phyloP scores from a whole-genome alignment of 2,329 filamentous ascomycete genomes.

The Saccharata proteae region DNA sequence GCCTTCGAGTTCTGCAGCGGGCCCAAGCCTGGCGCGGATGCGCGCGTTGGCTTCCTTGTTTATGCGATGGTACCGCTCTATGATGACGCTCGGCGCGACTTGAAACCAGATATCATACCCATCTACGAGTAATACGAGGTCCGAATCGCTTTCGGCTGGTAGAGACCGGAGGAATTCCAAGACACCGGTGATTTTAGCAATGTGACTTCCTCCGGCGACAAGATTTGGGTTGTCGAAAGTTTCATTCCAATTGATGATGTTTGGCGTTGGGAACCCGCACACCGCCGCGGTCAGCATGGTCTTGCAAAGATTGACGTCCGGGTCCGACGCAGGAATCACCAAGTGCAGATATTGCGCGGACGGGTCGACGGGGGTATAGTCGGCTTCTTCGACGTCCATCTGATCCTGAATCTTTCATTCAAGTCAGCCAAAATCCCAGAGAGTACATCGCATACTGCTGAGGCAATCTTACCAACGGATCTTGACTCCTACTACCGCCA shows the following conservation, averaged over 20 bases:
- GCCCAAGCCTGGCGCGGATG: conserved; percentile 18
- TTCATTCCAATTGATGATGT: conserved; percentile 35
- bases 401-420: no score
- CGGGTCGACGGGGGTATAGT: no score
- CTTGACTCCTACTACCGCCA: no score
- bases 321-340: neutral
- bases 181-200: conserved; percentile 33
- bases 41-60: conserved; percentile 40
- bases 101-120: conserved; percentile 55
- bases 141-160: conserved; percentile 39
- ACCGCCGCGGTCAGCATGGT: conserved; percentile 45
- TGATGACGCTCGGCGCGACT: conserved; percentile 49
- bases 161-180: conserved; percentile 36
- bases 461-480: no score
- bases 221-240: conserved; percentile 8
- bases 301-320: conserved; percentile 33
- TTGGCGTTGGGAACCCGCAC: conserved; percentile 45
- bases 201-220: conserved; percentile 23
- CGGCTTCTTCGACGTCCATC: no score
- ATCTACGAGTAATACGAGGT: conserved; percentile 52
- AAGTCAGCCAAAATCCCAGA: no score
- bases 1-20: conserved; percentile 3
- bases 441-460: no score
- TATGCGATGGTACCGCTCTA: conserved; percentile 49
- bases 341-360: neutral